Percentiles rank a stretch among this genome's conserved stretches.
phyloP scores from a whole-genome alignment of 2,329 filamentous ascomycete genomes.

The Apiospora hydei region DNA sequence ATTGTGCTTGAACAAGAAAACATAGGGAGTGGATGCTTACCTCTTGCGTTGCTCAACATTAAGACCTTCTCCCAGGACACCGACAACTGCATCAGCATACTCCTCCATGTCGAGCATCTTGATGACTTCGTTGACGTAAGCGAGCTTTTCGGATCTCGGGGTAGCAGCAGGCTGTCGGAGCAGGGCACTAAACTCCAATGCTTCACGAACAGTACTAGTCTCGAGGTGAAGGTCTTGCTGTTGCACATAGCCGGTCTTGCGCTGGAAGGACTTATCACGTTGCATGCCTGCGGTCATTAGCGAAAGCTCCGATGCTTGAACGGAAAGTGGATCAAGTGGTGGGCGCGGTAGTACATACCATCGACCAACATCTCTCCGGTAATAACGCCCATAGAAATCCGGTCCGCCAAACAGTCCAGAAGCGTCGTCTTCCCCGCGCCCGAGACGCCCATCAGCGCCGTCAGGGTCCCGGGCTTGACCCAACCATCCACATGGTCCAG shows the following conservation, averaged over 20 bases:
- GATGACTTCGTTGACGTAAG: constrained; percentile 73
- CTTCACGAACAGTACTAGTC: constrained; percentile 72
- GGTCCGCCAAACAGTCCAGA: constrained; percentile 72
- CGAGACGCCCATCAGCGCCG: constrained; percentile 77
- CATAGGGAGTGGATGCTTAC: background rate
- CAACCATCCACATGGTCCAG: constrained; percentile 84
- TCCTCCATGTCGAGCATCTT: constrained; percentile 71
- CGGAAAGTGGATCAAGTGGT: background rate
- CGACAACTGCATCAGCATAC: constrained; percentile 72
- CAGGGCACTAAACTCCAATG: constrained; percentile 68
- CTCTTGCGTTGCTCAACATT: constrained; percentile 36
- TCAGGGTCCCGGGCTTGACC: constrained; percentile 89
- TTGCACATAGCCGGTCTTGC: constrained; percentile 73
- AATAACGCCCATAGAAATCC: constrained; percentile 75
- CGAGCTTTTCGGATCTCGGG: constrained; percentile 65
- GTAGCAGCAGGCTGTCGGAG: constrained; percentile 68
- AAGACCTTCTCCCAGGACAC: constrained; percentile 70
- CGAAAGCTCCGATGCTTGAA: too few relatives aligned
- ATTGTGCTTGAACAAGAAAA: too few relatives aligned
- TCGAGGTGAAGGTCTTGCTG: constrained; percentile 73
- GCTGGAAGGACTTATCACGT: constrained; percentile 70
- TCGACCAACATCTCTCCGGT: constrained; percentile 74
- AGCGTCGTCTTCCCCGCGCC: constrained; percentile 79
- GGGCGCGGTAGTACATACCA: constrained; percentile 36
- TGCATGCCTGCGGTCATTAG: constrained; percentile 48